Percentiles rank a stretch among this genome's conserved stretches.
Evolutionary conservation across 2,329 filamentous ascomycete species (phyloP).

Genomic region (Berkeleyomyces basicola): DNA sequence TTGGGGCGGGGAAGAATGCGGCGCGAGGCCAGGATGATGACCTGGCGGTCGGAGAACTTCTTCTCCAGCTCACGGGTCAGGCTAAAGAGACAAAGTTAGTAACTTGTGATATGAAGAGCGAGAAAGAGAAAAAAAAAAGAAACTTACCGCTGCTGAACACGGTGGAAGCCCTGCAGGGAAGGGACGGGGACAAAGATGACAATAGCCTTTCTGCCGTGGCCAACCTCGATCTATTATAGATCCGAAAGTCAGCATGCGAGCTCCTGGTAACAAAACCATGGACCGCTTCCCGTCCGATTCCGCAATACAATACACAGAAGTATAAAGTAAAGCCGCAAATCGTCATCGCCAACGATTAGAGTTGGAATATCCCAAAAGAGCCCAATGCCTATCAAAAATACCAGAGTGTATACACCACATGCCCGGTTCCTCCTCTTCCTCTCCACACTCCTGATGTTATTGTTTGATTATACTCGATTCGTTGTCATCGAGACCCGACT

Average conservation of each 20-base stretch:
- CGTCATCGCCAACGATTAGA: conserved; percentile 14
- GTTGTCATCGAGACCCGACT: conserved; percentile 1
- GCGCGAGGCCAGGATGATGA: conserved; percentile 96
- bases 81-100: conserved; percentile 33
- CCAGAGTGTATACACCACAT: background rate
- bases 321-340: conserved; percentile 16
- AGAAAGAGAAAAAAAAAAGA: background rate
- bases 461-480: conserved; percentile 6
- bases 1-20: conserved; percentile 97
- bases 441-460: conserved; percentile 3
- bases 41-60: conserved; percentile 99
- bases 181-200: conserved; percentile 99
- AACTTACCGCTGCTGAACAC: conserved; percentile 96
- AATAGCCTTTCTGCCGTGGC: conserved; percentile 99
- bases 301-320: conserved; percentile 21
- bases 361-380: conserved; percentile 11
- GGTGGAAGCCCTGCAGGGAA: conserved; percentile 96
- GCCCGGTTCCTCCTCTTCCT: conserved; percentile 5
- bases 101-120: background rate
- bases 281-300: conserved; percentile 64
- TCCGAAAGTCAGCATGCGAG: conserved; percentile 57
- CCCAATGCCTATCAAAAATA: background rate
- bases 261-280: conserved; percentile 51
- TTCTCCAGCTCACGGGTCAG: conserved; percentile 99
- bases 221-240: conserved; percentile 89